A percentile compares a stretch with the other conserved stretches of the same genome.
Evolutionary conservation across 2,329 filamentous ascomycete genomes (phyloP).

Genomic region (Calonectria naviculata): DNA sequence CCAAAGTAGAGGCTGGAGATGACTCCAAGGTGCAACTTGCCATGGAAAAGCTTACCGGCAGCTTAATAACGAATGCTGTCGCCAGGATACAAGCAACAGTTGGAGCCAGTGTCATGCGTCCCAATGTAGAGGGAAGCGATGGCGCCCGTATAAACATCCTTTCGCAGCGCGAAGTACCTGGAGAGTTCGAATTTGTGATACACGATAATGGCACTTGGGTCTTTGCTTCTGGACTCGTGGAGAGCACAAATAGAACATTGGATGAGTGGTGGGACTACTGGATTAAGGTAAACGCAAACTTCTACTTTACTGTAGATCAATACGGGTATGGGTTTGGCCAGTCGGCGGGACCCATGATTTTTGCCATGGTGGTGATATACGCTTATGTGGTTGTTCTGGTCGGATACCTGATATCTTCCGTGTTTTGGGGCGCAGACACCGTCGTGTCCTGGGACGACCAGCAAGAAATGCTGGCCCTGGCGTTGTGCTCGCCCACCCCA

Average conservation of each 20-base stretch:
- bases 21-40: background rate
- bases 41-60: background rate
- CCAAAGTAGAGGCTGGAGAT: background rate
- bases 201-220: background rate
- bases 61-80: conserved; percentile 1
- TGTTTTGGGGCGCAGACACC: background rate
- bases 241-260: background rate
- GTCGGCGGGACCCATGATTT: background rate
- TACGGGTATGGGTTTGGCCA: background rate
- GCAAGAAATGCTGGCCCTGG: background rate
- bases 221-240: background rate
- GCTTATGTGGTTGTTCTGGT: background rate
- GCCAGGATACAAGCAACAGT: background rate
- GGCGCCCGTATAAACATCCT: background rate
- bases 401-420: background rate
- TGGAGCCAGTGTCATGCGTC: background rate
- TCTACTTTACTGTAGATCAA: background rate
- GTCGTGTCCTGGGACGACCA: background rate
- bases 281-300: background rate
- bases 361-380: background rate
- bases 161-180: background rate
- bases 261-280: background rate
- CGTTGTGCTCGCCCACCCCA: background rate
- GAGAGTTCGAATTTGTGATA: background rate
- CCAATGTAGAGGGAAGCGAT: background rate